These are phyloP conservation scores for Pseudonitzschia delicatissima DNA, from an alignment of 108 stramenopile genomes.

Conservation along the genomic window DNA sequence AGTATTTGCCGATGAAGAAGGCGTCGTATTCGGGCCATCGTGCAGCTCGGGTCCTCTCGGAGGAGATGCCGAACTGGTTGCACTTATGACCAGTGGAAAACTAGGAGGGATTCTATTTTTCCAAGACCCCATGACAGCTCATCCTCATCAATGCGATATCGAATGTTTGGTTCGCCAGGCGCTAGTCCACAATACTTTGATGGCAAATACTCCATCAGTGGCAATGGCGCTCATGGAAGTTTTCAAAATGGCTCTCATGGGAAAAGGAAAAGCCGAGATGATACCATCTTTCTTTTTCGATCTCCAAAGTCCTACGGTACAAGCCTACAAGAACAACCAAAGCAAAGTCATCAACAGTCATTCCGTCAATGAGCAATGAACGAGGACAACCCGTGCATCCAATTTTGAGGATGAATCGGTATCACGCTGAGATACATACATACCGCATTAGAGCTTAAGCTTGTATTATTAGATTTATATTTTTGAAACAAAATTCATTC, in stretches of 20 bases:
- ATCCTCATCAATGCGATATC: constrained; percentile 37
- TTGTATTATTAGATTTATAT: not conserved
- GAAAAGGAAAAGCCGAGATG: not conserved
- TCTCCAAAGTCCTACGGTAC: constrained; percentile 9
- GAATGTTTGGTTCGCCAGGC: constrained; percentile 32
- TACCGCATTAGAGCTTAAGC: not conserved
- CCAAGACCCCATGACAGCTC: constrained; percentile 30
- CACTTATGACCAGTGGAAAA: constrained; percentile 29
- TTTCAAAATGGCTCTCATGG: not conserved
- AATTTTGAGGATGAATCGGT: no score
- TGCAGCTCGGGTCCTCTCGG: constrained; percentile 38
- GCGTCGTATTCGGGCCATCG: constrained; percentile 23
- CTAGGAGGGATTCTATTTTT: constrained; percentile 34
- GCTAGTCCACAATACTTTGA: constrained; percentile 25
- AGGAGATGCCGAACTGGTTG: constrained; percentile 36
- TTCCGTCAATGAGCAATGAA: no score
- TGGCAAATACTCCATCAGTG: constrained; percentile 23
- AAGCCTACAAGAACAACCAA: constrained; percentile 12
- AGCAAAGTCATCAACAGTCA: no score
- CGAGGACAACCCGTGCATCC: no score
- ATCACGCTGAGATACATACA: no score
- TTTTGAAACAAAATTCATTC: no score
- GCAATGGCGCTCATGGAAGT: constrained; percentile 15
- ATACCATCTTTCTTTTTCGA: constrained; percentile 12
- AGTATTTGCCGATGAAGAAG: constrained; percentile 24